Conservation (phyloP, 2,329 filamentous ascomycete species). For the Alternaria burnsii region DNA sequence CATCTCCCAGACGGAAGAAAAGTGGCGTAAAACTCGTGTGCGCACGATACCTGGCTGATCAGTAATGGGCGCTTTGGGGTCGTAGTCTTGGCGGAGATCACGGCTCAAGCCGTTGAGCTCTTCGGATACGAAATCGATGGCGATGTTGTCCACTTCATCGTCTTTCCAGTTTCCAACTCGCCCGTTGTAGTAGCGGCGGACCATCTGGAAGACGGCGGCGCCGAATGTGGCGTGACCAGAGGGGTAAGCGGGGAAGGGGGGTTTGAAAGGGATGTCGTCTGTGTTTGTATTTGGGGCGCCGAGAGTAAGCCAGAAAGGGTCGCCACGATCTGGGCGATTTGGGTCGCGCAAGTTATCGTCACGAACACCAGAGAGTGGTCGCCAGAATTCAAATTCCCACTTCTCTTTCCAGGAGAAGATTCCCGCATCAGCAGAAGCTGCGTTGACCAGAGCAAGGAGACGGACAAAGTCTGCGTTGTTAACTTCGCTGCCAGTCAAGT, state of each 20-base stretch:
- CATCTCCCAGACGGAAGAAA: conserved; percentile 34
- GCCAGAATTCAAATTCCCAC: conserved; percentile 43
- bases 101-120: conserved; percentile 37
- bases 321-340: conserved; percentile 15
- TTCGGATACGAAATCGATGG: conserved; percentile 33
- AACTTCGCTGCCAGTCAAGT: conserved; percentile 10
- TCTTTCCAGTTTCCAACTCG: conserved; percentile 27
- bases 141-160: conserved; percentile 32
- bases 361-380: conserved; percentile 38
- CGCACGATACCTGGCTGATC: conserved; percentile 39
- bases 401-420: conserved; percentile 43
- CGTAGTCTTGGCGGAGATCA: conserved; percentile 34
- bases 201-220: conserved; percentile 33
- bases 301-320: conserved; percentile 35
- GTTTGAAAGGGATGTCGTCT: conserved; percentile 35
- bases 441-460: conserved; percentile 36
- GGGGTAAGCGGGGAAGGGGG: conserved; percentile 38
- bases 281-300: conserved; percentile 38
- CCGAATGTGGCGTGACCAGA: conserved; percentile 40
- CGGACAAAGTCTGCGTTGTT: conserved; percentile 43
- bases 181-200: conserved; percentile 37
- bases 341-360: conserved; percentile 33
- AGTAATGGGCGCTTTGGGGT: conserved; percentile 29
- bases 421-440: conserved; percentile 36
- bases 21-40: conserved; percentile 28